Evolutionary conservation across 495 filamentous ascomycete species (phyloP).

Genomic region (Pyronema omphalodes): DNA sequence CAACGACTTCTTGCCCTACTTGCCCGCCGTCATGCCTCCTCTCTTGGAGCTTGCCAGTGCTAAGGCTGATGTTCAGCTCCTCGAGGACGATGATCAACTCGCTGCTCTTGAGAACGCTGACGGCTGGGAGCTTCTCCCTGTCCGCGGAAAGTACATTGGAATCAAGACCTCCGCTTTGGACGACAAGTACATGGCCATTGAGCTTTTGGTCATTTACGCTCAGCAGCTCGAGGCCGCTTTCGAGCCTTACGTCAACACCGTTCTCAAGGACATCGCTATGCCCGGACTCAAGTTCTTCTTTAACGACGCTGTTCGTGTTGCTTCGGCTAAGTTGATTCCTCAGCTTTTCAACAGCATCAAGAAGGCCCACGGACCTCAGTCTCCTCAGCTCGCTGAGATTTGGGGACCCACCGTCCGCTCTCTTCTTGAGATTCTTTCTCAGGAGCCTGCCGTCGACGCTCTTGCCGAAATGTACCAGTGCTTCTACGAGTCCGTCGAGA

Average conservation of each 20-base stretch:
- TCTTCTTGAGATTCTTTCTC: slow-evolving; percentile 76
- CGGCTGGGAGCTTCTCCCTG: slow-evolving; percentile 91
- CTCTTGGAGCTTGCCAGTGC: slow-evolving; percentile 78
- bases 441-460: slow-evolving; percentile 84
- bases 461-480: slow-evolving; percentile 99
- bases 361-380: slow-evolving; percentile 61
- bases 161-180: slow-evolving; percentile 94
- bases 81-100: slow-evolving; percentile 91
- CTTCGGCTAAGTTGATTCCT: slow-evolving; percentile 85
- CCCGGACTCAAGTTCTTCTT: slow-evolving; percentile 97
- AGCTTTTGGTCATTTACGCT: slow-evolving; percentile 90
- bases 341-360: slow-evolving; percentile 90
- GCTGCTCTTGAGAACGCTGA: slow-evolving; percentile 87
- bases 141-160: slow-evolving; percentile 93
- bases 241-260: slow-evolving; percentile 75
- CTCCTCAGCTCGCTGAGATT: slow-evolving; percentile 52
- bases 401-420: slow-evolving; percentile 80
- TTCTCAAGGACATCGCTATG: slow-evolving; percentile 90
- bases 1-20: slow-evolving; percentile 75
- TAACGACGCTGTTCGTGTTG: slow-evolving; percentile 91
- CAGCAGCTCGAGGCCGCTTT: slow-evolving; percentile 83
- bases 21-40: slow-evolving; percentile 85
- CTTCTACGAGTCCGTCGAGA: slow-evolving; percentile 97
- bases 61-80: slow-evolving; percentile 90
- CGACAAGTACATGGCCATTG: slow-evolving; percentile 97